Conservation (phyloP, 2,329 filamentous ascomycete genomes). For the Colletotrichum cordylinicola region DNA sequence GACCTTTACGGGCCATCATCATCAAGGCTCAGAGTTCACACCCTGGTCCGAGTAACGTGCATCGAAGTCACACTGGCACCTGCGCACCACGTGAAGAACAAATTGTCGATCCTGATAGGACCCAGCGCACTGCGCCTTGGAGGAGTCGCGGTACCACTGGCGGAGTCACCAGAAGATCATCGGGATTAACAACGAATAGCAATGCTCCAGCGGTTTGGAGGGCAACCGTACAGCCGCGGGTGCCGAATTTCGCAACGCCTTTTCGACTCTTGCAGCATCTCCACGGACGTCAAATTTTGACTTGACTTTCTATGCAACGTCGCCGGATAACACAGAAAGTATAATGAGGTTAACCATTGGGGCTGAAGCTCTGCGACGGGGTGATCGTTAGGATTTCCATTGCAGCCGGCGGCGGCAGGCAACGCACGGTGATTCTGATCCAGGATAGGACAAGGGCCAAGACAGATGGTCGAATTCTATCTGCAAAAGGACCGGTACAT, state of each 20-base stretch:
- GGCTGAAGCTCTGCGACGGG: not conserved
- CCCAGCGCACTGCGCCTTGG: not conserved
- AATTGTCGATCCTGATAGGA: constrained; percentile 3
- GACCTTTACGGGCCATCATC: not conserved
- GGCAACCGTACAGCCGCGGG: not conserved
- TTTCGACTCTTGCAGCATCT: not conserved
- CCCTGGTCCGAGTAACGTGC: not conserved
- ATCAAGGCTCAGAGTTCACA: not conserved
- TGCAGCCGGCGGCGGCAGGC: not conserved
- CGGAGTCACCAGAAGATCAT: not conserved
- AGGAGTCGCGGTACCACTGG: not conserved
- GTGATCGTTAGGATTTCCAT: not conserved
- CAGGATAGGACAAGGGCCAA: constrained; percentile 1
- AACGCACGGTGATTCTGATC: not conserved
- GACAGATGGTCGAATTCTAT: not conserved
- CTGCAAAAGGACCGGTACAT: not conserved
- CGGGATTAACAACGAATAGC: not conserved
- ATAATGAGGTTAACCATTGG: not conserved
- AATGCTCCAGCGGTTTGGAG: not conserved
- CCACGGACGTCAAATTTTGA: not conserved
- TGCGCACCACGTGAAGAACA: not conserved
- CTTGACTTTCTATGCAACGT: not conserved
- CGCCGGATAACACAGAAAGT: not conserved
- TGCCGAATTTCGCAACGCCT: not conserved
- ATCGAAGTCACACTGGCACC: not conserved